Base-by-base conservation (phyloP, 2,329 filamentous ascomycete genomes). In the Penicillium sclerotiorum region DNA sequence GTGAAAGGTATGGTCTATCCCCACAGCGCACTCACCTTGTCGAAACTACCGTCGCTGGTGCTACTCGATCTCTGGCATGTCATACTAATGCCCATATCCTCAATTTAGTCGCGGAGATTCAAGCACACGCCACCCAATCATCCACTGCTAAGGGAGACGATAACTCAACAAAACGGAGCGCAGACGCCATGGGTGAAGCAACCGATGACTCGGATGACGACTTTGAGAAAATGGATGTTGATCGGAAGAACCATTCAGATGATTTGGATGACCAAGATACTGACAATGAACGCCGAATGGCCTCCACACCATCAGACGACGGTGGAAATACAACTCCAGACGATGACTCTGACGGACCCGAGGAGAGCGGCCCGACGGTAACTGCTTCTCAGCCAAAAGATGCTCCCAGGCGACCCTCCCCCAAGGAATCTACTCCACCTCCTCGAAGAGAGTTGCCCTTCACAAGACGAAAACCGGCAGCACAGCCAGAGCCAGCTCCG, bases 381-480 rank as follows among this genome's bases (percentile, higher is more conserved):
- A 28, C 18, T 2, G 27, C 30, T 1, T 28, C 23, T 4, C 13
- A 36, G 3, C 39, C n/a, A 23, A 20, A 11, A 8, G 28, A 5
- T n/a, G 27, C 11, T 4, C 7, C 21, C 8, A 39, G 28, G 20
- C 27, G 15, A 38, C 15, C 35, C 5, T 35, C 35, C 23, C 15
- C 45, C 18, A 46, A 43, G 15, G 23, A 47, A 18, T 50, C 58
- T 11, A 13, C 33, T 3, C 64, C 67, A 13, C 75, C 76, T 11
- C 74, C 74, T 1, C 66, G 64, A 37, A 68, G 74, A 52, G 68
- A 73, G 38, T 58, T 78, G 15, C 74, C 75, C 1, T 77, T 77
- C 55, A 50, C 55, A 1, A 66, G 58, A 49, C 63, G 52, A 13
- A 50, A 25, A 13, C 36, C 46, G n/a, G 1, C 42, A 23, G 48